These are phyloP conservation scores for Fragaria nilgerrensis DNA, from an alignment of 306 rosid species.

Conservation along the genomic window DNA sequence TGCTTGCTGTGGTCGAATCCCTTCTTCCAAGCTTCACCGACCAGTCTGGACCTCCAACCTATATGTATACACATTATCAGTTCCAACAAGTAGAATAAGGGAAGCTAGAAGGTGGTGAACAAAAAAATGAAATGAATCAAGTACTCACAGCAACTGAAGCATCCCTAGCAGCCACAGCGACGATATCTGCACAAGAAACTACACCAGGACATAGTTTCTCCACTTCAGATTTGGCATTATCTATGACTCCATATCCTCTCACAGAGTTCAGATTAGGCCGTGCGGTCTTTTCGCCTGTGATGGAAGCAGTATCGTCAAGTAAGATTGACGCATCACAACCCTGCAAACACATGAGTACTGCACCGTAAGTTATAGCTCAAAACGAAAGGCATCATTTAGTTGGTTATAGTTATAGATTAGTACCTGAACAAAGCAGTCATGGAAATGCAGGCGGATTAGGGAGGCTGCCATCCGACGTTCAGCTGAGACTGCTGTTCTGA, in stretches of 20 bases:
- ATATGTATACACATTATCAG: background rate
- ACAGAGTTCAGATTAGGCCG: constrained; percentile 22
- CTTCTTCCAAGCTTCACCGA: constrained; percentile 40
- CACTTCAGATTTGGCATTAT: constrained; percentile 48
- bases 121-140: background rate
- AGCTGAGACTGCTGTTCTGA: constrained; percentile 33
- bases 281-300: constrained; percentile 45
- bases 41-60: constrained; percentile 52
- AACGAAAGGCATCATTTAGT: background rate
- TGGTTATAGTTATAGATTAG: background rate
- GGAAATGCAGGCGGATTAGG: constrained; percentile 50
- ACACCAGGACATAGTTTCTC: constrained; percentile 55
- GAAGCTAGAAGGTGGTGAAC: background rate
- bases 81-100: background rate
- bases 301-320: constrained; percentile 30
- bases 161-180: constrained; percentile 65
- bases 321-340: constrained; percentile 65
- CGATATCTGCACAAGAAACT: constrained; percentile 46
- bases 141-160: constrained; percentile 49
- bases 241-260: constrained; percentile 49
- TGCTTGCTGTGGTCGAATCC: constrained; percentile 33
- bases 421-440: constrained; percentile 50
- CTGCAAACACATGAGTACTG: constrained; percentile 10
- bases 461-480: constrained; percentile 54
- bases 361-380: background rate